phyloP scores from a whole-genome alignment of 2,329 filamentous ascomycete species.

The Penicillium sp. region DNA sequence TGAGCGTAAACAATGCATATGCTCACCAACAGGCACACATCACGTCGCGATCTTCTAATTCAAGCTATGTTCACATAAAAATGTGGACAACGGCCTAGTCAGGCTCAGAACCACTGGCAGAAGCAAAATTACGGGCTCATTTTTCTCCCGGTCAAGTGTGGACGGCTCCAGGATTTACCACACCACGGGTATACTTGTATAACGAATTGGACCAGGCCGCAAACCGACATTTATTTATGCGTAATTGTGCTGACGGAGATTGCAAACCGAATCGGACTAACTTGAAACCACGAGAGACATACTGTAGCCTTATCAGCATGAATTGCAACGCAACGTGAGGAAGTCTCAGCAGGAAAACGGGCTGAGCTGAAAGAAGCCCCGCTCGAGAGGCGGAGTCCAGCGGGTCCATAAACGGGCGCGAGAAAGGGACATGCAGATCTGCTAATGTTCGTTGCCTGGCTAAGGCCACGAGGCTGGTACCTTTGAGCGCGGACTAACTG shows the following conservation, averaged over 20 bases:
- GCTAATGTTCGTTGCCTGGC: conserved; percentile 2
- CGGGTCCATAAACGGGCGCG: neutral
- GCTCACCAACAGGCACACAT: neutral
- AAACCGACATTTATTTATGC: neutral
- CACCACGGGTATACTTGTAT: no score
- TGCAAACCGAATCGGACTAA: neutral
- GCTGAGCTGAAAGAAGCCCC: conserved; percentile 3
- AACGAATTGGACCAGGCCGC: no score
- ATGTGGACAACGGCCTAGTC: no score
- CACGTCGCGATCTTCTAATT: neutral
- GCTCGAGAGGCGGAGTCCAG: neutral
- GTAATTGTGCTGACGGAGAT: neutral
- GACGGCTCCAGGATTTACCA: no score
- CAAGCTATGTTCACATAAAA: no score
- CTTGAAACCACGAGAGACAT: neutral
- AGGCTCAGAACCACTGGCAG: no score
- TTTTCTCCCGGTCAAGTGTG: no score
- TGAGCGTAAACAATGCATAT: neutral
- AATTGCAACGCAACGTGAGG: neutral
- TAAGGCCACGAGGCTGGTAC: neutral
- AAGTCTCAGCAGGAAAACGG: neutral
- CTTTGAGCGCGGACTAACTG: neutral
- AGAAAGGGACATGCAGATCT: neutral
- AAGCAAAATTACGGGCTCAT: no score
- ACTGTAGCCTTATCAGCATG: neutral